These are phyloP conservation scores for Calocybe indica DNA, from an alignment of 768 basidiomycete genomes.

Conservation along the genomic window DNA sequence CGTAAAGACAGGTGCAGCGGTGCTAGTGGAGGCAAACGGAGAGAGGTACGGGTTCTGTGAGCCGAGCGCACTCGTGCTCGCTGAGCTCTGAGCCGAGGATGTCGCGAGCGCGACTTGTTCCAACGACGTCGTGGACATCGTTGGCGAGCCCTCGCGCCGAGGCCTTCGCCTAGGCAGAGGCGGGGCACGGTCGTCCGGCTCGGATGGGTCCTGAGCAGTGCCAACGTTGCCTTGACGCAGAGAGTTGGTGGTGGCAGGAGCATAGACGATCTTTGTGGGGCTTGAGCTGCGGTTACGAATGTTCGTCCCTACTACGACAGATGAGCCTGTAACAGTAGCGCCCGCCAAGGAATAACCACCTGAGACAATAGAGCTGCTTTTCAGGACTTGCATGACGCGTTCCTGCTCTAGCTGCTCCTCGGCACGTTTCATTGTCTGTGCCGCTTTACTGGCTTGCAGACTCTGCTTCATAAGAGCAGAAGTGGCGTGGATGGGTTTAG, in stretches of 20 bases:
- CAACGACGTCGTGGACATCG: conserved; percentile 16
- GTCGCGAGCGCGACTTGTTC: conserved; percentile 3
- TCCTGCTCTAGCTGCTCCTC: conserved; percentile 66
- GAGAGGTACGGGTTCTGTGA: conserved; percentile 20
- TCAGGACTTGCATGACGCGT: conserved; percentile 65
- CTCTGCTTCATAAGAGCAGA: conserved; percentile 69
- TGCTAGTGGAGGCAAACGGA: conserved; percentile 35
- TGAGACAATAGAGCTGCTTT: conserved; percentile 43
- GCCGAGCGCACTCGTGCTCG: too few relatives aligned
- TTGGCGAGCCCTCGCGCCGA: conserved; percentile 5
- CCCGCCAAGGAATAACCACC: conserved; percentile 26
- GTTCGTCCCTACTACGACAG: conserved; percentile 27
- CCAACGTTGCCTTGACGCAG: not conserved
- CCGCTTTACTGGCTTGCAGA: conserved; percentile 67
- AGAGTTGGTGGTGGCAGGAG: not conserved
- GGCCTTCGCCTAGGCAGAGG: not conserved
- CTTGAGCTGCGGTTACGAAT: conserved; percentile 17
- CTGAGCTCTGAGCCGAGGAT: too few relatives aligned
- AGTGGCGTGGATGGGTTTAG: conserved; percentile 45
- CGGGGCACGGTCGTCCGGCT: too few relatives aligned
- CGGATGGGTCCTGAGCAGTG: too few relatives aligned
- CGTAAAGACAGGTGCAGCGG: conserved; percentile 22
- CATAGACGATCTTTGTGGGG: conserved; percentile 8
- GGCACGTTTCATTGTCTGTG: conserved; percentile 61
- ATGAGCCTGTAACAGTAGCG: conserved; percentile 25